Evolutionary conservation across 768 basidiomycete genomes (phyloP), one percentile per base, ranked within the genome.

Genomic region (Serendipita indica): DNA sequence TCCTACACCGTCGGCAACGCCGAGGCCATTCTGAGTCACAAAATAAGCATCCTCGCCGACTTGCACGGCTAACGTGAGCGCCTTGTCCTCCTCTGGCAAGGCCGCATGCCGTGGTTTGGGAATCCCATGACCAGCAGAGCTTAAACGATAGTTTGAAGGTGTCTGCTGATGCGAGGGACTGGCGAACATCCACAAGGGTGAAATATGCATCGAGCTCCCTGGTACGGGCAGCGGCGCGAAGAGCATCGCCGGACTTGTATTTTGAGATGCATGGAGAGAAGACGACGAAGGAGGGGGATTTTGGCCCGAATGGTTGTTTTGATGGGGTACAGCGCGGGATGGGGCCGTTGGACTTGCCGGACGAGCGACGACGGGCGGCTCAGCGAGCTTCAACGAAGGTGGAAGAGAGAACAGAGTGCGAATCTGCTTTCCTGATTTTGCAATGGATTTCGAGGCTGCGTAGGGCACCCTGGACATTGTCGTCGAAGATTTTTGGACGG

Each of bases 41-140:
- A 89, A 89, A 66, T 91, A 94, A 3, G 91, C 88, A 66, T 97
- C 92, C 68, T 97, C 92, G 37, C 92, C 92, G 10, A 96, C 83
- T 66, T 89, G 85, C 0, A 85, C 82, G 0, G 86, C 77, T 12
- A 84, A 75, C 33, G 68, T 68, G 41, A 74, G 70, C 3, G 68
- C 69, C 16, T 20, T n/a, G 25, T 72, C 69, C 49, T 54, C 49
- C n/a, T 54, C 49, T 10, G 49, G 49, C 32, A 54, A 30, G 32
- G 49, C 25, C 7, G 30, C 12, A 54, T 54, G 49, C n/a, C 49
- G 49, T 4, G 49, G 16, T 33, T 54, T 54, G 20, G 49, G 49
- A 54, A 54, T 54, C 10, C 49, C 49, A 28, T 54, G 22, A 54
- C 49, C 49, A 54, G 49, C 49, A 33, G 49, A 54, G 32, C 30